Conservation (phyloP, 208 protist genomes). For the Leishmania martiniquensis region DNA sequence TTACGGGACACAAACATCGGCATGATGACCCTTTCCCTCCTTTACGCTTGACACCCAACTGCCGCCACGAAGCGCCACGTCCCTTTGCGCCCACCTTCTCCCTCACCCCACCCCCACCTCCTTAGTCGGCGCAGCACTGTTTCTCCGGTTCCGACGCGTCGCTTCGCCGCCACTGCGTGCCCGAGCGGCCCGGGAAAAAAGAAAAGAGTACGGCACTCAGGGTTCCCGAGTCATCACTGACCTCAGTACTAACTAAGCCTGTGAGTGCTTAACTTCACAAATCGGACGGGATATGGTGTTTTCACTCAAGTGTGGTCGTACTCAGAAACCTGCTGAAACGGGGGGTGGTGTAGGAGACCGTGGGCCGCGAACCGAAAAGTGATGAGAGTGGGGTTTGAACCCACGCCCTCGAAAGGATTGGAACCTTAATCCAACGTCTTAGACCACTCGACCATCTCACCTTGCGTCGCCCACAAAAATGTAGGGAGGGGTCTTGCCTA, state of each 20-base stretch:
- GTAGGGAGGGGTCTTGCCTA: slow-evolving; percentile 39
- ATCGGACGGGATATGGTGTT: slow-evolving; percentile 12
- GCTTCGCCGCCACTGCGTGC: not conserved
- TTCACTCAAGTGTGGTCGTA: slow-evolving; percentile 10
- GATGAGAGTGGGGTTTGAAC: slow-evolving; percentile 76
- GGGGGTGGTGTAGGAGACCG: not conserved
- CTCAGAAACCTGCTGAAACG: slow-evolving; percentile 9
- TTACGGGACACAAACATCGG: not conserved
- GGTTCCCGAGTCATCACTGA: slow-evolving; percentile 9
- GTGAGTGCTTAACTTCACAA: slow-evolving; percentile 5
- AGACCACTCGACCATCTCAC: slow-evolving; percentile 77
- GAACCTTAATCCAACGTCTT: slow-evolving; percentile 76
- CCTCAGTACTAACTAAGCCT: slow-evolving; percentile 1
- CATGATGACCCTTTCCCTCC: not conserved
- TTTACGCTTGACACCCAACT: not conserved
- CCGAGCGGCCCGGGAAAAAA: not conserved
- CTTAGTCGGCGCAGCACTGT: no score
- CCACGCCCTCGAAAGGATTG: slow-evolving; percentile 73
- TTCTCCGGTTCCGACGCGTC: not conserved
- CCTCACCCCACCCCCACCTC: not conserved
- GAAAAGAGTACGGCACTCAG: slow-evolving; percentile 1
- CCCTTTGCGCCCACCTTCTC: no score
- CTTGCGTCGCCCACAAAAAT: slow-evolving; percentile 34
- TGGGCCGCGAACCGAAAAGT: slow-evolving; percentile 12
- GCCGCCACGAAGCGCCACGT: not conserved